These are phyloP conservation scores for Periglandula ipomoeae DNA, from an alignment of 2,329 filamentous ascomycete genomes.

Conservation along the genomic window DNA sequence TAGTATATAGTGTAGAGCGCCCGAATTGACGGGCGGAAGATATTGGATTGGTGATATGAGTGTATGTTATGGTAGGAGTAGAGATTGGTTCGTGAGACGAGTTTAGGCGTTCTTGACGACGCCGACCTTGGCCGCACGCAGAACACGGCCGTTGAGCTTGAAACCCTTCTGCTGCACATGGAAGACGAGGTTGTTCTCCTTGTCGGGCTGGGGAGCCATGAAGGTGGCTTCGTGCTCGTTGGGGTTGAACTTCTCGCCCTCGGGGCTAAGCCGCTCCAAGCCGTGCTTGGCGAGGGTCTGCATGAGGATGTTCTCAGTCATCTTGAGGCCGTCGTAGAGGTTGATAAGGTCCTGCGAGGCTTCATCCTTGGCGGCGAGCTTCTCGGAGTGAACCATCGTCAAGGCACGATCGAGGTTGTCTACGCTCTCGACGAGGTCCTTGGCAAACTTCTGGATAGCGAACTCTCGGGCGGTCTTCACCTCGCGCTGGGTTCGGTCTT, in stretches of 20 bases:
- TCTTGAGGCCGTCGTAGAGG: constrained; percentile 82
- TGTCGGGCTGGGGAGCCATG: constrained; percentile 77
- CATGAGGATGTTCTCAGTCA: constrained; percentile 88
- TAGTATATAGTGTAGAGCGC: constrained; percentile 5
- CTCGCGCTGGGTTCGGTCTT: constrained; percentile 87
- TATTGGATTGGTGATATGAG: background rate
- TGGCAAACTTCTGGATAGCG: constrained; percentile 90
- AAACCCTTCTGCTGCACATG: constrained; percentile 94
- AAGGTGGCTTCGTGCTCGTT: constrained; percentile 96
- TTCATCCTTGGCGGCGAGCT: constrained; percentile 49
- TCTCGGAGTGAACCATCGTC: constrained; percentile 64
- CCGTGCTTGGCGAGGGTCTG: constrained; percentile 88
- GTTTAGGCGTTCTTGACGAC: constrained; percentile 71
- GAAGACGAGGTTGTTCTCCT: constrained; percentile 87
- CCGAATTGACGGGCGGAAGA: background rate
- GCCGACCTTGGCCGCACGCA: constrained; percentile 91
- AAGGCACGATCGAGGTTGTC: constrained; percentile 97
- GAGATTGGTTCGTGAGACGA: background rate
- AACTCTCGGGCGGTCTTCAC: constrained; percentile 82
- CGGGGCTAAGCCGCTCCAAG: constrained; percentile 78
- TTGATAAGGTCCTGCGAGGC: constrained; percentile 63
- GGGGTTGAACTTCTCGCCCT: constrained; percentile 84
- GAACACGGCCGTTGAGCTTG: constrained; percentile 78
- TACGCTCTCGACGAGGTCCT: constrained; percentile 88
- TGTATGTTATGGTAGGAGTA: background rate